phyloP scores from a whole-genome alignment of 2,329 filamentous ascomycete species.

The Colletotrichum agaves region DNA sequence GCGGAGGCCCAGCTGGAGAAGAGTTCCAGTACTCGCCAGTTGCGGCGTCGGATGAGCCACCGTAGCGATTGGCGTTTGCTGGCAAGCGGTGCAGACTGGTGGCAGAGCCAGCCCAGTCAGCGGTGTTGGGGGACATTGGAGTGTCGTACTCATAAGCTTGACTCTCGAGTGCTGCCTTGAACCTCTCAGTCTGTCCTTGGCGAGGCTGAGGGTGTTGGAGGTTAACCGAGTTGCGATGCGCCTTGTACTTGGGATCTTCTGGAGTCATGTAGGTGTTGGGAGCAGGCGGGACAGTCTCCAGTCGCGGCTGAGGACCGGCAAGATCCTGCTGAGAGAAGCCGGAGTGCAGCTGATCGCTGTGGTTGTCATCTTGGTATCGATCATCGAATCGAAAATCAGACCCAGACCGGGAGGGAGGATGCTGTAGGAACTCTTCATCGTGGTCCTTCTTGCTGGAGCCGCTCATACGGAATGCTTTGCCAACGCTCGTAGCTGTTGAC shows the following conservation, averaged over 20 bases:
- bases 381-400: conserved; percentile 79
- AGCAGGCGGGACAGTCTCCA: conserved; percentile 44
- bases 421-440: conserved; percentile 70
- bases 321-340: conserved; percentile 67
- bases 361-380: conserved; percentile 65
- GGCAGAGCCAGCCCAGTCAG: conserved; percentile 71
- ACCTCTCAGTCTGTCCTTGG: conserved; percentile 77
- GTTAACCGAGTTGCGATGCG: conserved; percentile 83
- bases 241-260: conserved; percentile 83
- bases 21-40: conserved; percentile 58
- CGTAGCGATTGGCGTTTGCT: conserved; percentile 59
- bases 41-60: conserved; percentile 48
- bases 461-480: conserved; percentile 79
- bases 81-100: conserved; percentile 67
- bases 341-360: conserved; percentile 69
- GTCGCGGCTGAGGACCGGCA: conserved; percentile 38
- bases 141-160: conserved; percentile 76
- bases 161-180: conserved; percentile 78
- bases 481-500: conserved; percentile 89
- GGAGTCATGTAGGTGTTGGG: conserved; percentile 65
- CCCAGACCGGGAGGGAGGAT: conserved; percentile 76
- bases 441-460: conserved; percentile 65
- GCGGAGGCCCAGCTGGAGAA: conserved; percentile 60
- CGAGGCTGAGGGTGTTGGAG: conserved; percentile 83
- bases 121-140: conserved; percentile 68